A percentile compares a stretch with the other conserved stretches of the same genome.
These are phyloP conservation scores for Fraxinus ornus DNA, from an alignment of 305 asterid species.

Conservation along the genomic window DNA sequence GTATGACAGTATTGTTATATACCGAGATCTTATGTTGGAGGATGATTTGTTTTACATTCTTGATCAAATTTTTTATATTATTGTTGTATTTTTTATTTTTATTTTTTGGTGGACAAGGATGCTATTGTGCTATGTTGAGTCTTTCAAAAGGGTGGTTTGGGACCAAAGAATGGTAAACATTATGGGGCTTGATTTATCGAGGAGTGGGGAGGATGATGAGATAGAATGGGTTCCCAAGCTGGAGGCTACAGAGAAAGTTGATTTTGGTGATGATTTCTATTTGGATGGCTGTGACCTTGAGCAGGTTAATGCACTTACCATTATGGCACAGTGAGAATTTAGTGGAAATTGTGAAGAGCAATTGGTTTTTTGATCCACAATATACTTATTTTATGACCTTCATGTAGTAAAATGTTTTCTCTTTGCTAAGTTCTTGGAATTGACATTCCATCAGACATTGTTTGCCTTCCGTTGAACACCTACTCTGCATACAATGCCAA, in stretches of 20 bases:
- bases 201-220: slow-evolving; percentile 87
- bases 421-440: slow-evolving; percentile 31
- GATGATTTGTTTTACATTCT: not conserved
- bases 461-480: slow-evolving; percentile 18
- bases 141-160: slow-evolving; percentile 96
- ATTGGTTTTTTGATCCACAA: not conserved
- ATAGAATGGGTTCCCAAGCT: slow-evolving; percentile 42
- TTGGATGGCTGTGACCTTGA: slow-evolving; percentile 74
- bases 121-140: slow-evolving; percentile 83
- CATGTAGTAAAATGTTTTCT: not conserved
- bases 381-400: not conserved
- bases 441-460: slow-evolving; percentile 17
- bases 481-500: slow-evolving; percentile 21
- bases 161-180: slow-evolving; percentile 93
- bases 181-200: slow-evolving; percentile 93
- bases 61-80: slow-evolving; percentile 9
- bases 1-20: not conserved
- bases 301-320: slow-evolving; percentile 55
- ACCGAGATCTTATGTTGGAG: not conserved
- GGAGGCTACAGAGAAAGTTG: slow-evolving; percentile 59
- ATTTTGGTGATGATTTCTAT: slow-evolving; percentile 55
- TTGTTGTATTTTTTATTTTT: not conserved
- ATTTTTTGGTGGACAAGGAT: slow-evolving; percentile 56
- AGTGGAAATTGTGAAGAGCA: not conserved
- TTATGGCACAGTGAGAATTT: not conserved